Percentiles rank a stretch among this genome's conserved stretches.
phyloP scores from a whole-genome alignment of 2,329 filamentous ascomycete species.

The Aspergillus sp. region DNA sequence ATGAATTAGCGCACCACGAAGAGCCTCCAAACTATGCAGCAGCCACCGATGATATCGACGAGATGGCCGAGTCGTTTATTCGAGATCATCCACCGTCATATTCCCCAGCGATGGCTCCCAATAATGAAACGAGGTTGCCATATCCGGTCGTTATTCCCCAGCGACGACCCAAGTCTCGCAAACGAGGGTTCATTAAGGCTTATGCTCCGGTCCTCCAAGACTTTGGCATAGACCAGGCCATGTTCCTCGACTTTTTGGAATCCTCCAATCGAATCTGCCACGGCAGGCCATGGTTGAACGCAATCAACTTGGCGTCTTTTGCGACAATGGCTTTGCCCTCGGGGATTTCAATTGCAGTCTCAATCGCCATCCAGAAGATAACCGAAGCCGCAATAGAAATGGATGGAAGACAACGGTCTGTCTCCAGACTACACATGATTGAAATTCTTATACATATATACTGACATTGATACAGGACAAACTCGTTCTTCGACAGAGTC shows the following conservation, averaged over 20 bases:
- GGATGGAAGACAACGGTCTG: constrained; percentile 22
- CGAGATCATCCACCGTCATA: constrained; percentile 8
- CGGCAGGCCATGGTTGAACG: constrained; percentile 30
- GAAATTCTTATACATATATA: too few species aligned
- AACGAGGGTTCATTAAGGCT: constrained; percentile 33
- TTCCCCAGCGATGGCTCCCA: background rate
- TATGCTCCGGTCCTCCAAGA: constrained; percentile 31
- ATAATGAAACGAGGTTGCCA: constrained; percentile 8
- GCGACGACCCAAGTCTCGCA: constrained; percentile 27
- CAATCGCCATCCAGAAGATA: constrained; percentile 37
- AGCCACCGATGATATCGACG: constrained; percentile 2
- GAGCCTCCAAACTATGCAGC: background rate
- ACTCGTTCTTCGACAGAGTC: constrained; percentile 48
- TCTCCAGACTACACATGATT: too few species aligned
- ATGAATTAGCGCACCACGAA: constrained; percentile 6
- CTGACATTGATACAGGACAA: constrained; percentile 20
- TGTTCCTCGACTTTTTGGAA: constrained; percentile 32
- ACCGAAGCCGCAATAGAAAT: constrained; percentile 37
- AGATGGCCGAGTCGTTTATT: constrained; percentile 11
- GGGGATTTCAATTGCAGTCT: constrained; percentile 37
- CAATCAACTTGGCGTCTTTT: constrained; percentile 32
- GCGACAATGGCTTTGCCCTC: constrained; percentile 33
- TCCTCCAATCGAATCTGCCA: constrained; percentile 32
- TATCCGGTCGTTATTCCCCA: constrained; percentile 36
- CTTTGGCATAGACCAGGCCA: constrained; percentile 28